phyloP scores from a whole-genome alignment of 345 rosid species.

The Excoecaria cochinchinensis region DNA sequence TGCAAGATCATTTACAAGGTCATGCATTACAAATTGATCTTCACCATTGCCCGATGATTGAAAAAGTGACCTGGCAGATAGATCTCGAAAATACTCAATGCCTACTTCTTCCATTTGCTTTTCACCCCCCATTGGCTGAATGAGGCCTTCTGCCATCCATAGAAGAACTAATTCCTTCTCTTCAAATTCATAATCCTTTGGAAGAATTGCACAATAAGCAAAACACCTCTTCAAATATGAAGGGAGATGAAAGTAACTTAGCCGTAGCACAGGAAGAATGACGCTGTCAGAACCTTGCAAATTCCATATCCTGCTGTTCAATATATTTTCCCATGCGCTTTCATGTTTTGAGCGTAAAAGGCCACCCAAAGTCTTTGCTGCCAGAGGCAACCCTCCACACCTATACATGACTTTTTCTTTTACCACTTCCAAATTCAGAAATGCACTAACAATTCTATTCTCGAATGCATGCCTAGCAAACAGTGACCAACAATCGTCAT shows the following conservation, averaged over 20 bases:
- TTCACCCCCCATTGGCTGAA: background rate
- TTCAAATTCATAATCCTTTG: conserved; percentile 22
- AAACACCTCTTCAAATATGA: conserved; percentile 19
- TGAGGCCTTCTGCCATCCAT: conserved; percentile 30
- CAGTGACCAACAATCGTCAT: conserved; percentile 20
- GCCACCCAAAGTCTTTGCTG: conserved; percentile 27
- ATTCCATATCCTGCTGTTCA: conserved; percentile 12
- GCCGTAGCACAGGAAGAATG: conserved; percentile 13
- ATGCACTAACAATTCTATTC: background rate
- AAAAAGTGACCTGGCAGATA: conserved; percentile 18
- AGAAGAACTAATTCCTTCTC: conserved; percentile 19
- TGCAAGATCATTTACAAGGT: conserved; percentile 23
- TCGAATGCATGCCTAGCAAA: conserved; percentile 15
- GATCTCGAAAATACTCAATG: conserved; percentile 15
- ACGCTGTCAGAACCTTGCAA: background rate
- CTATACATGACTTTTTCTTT: conserved; percentile 5
- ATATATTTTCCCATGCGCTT: conserved; percentile 11
- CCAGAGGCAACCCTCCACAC: conserved; percentile 26
- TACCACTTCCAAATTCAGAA: background rate
- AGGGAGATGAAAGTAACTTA: conserved; percentile 21
- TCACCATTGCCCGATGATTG: background rate
- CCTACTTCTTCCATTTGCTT: conserved; percentile 16
- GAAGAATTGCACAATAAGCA: conserved; percentile 23
- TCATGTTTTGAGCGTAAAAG: conserved; percentile 12
- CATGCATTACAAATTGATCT: conserved; percentile 17